A percentile compares a stretch with the other conserved stretches of the same genome.
phyloP scores from a whole-genome alignment of 805 yeast species.

The Sugiyamaella floridensis region DNA sequence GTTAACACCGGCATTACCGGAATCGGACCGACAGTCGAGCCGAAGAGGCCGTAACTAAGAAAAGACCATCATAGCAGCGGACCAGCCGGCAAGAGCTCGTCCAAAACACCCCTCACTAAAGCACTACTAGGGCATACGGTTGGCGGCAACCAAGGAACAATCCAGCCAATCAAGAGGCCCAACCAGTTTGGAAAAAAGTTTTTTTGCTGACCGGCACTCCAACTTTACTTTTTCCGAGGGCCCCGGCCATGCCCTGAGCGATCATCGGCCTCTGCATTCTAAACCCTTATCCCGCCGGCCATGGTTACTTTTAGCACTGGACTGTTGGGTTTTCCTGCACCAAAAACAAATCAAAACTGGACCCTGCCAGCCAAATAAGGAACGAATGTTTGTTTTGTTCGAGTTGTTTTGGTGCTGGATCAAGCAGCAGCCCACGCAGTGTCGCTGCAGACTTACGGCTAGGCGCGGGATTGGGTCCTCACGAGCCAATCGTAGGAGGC shows the following conservation, averaged over 20 bases:
- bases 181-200: neutral
- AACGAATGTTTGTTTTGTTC: neutral
- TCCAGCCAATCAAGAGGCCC: neutral
- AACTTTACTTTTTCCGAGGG: neutral
- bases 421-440: neutral
- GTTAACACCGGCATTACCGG: too few relatives aligned
- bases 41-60: too few relatives aligned
- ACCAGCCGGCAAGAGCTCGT: too few relatives aligned
- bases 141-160: too few relatives aligned
- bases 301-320: neutral
- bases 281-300: neutral
- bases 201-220: neutral
- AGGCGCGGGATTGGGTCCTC: neutral
- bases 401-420: neutral
- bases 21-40: too few relatives aligned
- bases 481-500: neutral
- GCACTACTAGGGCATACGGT: too few relatives aligned
- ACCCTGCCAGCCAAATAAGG: neutral
- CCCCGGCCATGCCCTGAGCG: neutral
- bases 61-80: too few relatives aligned
- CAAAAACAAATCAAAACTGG: neutral
- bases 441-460: constrained; percentile 4
- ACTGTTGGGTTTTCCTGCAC: neutral
- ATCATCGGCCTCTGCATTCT: neutral
- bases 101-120: too few relatives aligned